phyloP scores from a whole-genome alignment of 352 stramenopile genomes.

The Phytopythium vexans region DNA sequence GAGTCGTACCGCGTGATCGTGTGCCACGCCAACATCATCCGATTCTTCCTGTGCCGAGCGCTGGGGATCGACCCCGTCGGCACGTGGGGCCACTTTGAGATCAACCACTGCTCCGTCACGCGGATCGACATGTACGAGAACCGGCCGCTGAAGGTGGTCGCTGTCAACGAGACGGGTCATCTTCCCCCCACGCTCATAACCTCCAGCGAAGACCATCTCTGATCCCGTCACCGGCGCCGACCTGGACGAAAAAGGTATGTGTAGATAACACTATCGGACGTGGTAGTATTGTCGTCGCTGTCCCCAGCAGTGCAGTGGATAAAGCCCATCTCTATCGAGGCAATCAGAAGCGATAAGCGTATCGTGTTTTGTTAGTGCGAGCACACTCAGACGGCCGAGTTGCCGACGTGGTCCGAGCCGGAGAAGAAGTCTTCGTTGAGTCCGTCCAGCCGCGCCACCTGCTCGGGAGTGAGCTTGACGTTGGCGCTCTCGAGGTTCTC shows the following conservation, averaged over 20 bases:
- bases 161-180: constrained; percentile 81
- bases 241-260: not conserved
- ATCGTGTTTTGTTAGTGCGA: not conserved
- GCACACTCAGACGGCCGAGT: constrained; percentile 24
- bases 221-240: constrained; percentile 5
- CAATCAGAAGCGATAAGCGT: not conserved
- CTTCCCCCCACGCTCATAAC: constrained; percentile 73
- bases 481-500: constrained; percentile 40
- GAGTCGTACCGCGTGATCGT: constrained; percentile 71
- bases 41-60: constrained; percentile 77
- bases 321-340: too few relatives aligned
- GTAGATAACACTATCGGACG: not conserved
- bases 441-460: constrained; percentile 30
- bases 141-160: constrained; percentile 65
- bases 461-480: constrained; percentile 27
- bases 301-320: too few relatives aligned
- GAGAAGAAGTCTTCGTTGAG: constrained; percentile 37
- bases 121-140: constrained; percentile 70
- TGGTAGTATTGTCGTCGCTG: not conserved
- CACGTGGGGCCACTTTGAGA: constrained; percentile 81
- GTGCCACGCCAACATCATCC: constrained; percentile 82
- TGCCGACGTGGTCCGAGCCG: constrained; percentile 30
- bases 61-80: constrained; percentile 52
- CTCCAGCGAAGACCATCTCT: constrained; percentile 83
- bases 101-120: constrained; percentile 83